Evolutionary conservation across 2,329 filamentous ascomycete species (phyloP).

Genomic region (Penicillium brasilianum): DNA sequence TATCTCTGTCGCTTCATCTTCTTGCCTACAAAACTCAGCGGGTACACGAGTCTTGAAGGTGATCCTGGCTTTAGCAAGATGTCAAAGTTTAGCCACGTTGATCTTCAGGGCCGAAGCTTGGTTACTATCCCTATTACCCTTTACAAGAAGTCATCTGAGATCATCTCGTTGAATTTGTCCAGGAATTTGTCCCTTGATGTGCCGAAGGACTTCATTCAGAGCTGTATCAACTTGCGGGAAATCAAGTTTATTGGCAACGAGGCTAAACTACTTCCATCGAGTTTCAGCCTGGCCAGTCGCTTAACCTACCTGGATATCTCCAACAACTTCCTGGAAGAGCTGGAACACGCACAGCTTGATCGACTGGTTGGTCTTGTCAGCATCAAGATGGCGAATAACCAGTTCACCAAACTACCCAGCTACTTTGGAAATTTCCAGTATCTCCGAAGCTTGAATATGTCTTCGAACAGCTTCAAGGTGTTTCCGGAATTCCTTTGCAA

Average conservation of each 20-base stretch:
- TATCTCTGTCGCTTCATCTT: conserved; percentile 97
- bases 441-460: conserved; percentile 84
- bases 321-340: conserved; percentile 86
- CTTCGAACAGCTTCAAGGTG: conserved; percentile 85
- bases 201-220: conserved; percentile 94
- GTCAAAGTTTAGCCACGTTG: conserved; percentile 92
- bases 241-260: conserved; percentile 97
- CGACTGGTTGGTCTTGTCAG: conserved; percentile 78
- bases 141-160: conserved; percentile 88
- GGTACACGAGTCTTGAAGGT: conserved; percentile 71
- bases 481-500: conserved; percentile 87
- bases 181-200: conserved; percentile 90
- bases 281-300: conserved; percentile 77
- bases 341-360: conserved; percentile 83
- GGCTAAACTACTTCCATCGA: conserved; percentile 80
- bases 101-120: conserved; percentile 86
- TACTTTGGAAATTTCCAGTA: conserved; percentile 83
- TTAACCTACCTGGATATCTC: conserved; percentile 92
- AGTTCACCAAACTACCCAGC: conserved; percentile 74
- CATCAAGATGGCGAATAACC: conserved; percentile 92
- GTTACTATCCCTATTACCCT: conserved; percentile 93
- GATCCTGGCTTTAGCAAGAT: conserved; percentile 81
- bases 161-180: conserved; percentile 92
- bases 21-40: conserved; percentile 83
- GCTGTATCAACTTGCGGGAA: conserved; percentile 86